phyloP scores from a whole-genome alignment of 371 early-diverging fungal species.

The Zopfochytrium polystomum region DNA sequence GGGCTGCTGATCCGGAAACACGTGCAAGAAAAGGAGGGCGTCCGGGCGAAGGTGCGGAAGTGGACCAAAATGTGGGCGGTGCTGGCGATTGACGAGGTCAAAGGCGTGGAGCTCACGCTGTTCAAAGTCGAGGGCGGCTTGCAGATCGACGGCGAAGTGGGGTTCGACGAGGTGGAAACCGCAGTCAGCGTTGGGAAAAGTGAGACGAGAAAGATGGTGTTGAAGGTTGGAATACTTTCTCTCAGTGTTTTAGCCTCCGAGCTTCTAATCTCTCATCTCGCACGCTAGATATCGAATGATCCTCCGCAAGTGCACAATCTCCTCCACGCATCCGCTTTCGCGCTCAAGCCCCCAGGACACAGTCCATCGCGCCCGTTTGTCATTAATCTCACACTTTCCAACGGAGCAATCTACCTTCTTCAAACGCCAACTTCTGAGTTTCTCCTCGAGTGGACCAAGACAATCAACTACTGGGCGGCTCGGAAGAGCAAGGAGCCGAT shows the following conservation, averaged over 20 bases:
- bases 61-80: slow-evolving; percentile 77
- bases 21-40: slow-evolving; percentile 67
- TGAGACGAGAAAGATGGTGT: slow-evolving; percentile 7
- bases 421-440: slow-evolving; percentile 66
- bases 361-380: slow-evolving; percentile 71
- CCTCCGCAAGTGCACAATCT: slow-evolving; percentile 38
- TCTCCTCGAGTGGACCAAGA: slow-evolving; percentile 75
- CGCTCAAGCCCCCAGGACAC: slow-evolving; percentile 81
- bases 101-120: slow-evolving; percentile 72
- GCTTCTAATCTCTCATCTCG: neutral
- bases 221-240: slow-evolving; percentile 1
- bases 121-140: slow-evolving; percentile 61
- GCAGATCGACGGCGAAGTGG: slow-evolving; percentile 34
- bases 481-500: slow-evolving; percentile 82
- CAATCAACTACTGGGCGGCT: slow-evolving; percentile 91
- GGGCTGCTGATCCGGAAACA: slow-evolving; percentile 85
- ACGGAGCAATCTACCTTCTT: slow-evolving; percentile 80
- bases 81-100: slow-evolving; percentile 50
- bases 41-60: slow-evolving; percentile 77
- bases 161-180: slow-evolving; percentile 8
- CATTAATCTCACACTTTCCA: slow-evolving; percentile 74
- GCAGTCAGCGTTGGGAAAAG: no score
- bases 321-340: slow-evolving; percentile 72
- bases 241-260: no score
- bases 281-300: slow-evolving; percentile 13